A percentile compares a stretch with the other conserved stretches of the same genome.
These are phyloP conservation scores for Gypsophila paniculata DNA, from an alignment of 179 eudicot species.

Conservation along the genomic window DNA sequence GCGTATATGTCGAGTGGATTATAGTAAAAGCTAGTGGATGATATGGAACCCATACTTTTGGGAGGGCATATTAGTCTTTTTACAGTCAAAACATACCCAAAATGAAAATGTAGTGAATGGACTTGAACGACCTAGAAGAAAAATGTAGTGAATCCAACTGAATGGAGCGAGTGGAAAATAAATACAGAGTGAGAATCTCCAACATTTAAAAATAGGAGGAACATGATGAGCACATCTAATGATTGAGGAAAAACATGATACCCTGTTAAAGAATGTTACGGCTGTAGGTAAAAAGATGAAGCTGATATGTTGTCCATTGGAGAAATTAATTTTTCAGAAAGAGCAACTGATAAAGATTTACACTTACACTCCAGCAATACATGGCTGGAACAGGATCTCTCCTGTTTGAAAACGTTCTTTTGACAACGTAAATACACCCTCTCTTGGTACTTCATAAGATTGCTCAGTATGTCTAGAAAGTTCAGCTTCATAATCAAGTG, in stretches of 20 bases:
- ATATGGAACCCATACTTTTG: not conserved
- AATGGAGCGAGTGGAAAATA: not conserved
- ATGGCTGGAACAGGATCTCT: conserved; percentile 82
- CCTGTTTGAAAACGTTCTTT: conserved; percentile 85
- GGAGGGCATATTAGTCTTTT: not conserved
- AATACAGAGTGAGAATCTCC: not conserved
- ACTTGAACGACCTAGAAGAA: not conserved
- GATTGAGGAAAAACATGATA: not conserved
- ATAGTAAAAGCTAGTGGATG: not conserved
- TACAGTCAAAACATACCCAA: not conserved
- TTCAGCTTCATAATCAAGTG: conserved; percentile 79
- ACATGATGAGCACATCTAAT: not conserved
- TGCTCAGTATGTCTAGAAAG: conserved; percentile 55
- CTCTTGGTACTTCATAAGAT: conserved; percentile 55
- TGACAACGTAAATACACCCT: conserved; percentile 63
- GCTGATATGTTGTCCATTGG: not conserved
- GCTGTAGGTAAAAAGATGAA: not conserved
- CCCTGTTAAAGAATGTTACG: not conserved
- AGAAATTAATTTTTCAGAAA: not conserved
- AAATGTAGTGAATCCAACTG: not conserved
- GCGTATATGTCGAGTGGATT: not conserved
- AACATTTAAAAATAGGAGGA: not conserved
- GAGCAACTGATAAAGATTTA: conserved; percentile 13
- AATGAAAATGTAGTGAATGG: not conserved
- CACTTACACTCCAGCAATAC: conserved; percentile 78